Conservation (phyloP, 2,329 filamentous ascomycete genomes). For the Plenodomus lindquistii region DNA sequence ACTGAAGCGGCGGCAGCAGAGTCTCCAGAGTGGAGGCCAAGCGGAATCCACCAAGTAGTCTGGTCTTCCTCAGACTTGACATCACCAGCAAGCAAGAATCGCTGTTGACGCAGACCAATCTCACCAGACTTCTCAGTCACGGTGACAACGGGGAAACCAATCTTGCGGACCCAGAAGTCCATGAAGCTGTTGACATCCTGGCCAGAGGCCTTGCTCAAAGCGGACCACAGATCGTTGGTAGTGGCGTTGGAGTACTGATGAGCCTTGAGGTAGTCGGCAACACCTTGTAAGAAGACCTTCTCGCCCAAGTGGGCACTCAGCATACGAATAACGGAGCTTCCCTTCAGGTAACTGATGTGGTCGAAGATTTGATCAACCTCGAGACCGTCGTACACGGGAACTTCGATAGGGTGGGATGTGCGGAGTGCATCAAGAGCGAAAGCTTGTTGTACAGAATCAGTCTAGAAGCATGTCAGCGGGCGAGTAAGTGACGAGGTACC, state of each 20-base stretch:
- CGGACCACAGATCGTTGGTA: slow-evolving; percentile 88
- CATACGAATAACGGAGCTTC: slow-evolving; percentile 96
- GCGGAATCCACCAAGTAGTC: slow-evolving; percentile 94
- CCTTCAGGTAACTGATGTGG: slow-evolving; percentile 94
- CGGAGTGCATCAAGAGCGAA: slow-evolving; percentile 88
- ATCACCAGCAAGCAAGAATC: slow-evolving; percentile 91
- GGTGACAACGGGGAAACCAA: slow-evolving; percentile 89
- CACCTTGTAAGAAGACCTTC: slow-evolving; percentile 86
- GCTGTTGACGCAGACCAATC: slow-evolving; percentile 79
- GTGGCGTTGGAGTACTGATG: slow-evolving; percentile 90
- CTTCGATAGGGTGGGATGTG: slow-evolving; percentile 93
- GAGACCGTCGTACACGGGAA: slow-evolving; percentile 88
- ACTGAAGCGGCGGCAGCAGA: slow-evolving; percentile 60
- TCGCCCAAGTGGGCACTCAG: slow-evolving; percentile 85
- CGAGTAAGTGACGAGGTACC: slow-evolving; percentile 50
- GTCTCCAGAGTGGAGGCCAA: slow-evolving; percentile 76
- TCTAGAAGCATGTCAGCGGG: slow-evolving; percentile 54
- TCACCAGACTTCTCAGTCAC: slow-evolving; percentile 82
- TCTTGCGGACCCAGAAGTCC: slow-evolving; percentile 93
- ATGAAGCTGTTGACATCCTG: slow-evolving; percentile 86
- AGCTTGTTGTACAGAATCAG: slow-evolving; percentile 89
- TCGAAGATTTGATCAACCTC: slow-evolving; percentile 99
- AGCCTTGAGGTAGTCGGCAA: slow-evolving; percentile 84
- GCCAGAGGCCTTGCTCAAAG: slow-evolving; percentile 83
- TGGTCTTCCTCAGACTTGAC: slow-evolving; percentile 88